Percentiles rank a stretch among this genome's conserved stretches.
phyloP scores from a whole-genome alignment of 2,329 filamentous ascomycete species.

The Sporothrix dimorphospora region DNA sequence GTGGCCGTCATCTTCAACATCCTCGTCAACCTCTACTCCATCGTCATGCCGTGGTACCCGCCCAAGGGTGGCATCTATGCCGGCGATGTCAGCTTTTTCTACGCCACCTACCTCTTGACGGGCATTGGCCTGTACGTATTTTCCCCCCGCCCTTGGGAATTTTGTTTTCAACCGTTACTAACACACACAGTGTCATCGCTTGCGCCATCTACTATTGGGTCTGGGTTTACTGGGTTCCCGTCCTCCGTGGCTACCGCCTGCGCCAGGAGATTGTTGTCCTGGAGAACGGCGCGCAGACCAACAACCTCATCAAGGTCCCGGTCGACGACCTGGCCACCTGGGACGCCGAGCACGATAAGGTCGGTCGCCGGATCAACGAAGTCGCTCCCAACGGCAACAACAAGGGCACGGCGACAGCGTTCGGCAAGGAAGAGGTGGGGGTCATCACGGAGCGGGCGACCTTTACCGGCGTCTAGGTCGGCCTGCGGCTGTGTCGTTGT shows the following conservation, averaged over 20 bases:
- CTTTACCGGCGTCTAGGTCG: not conserved
- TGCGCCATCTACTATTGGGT: slow-evolving; percentile 55
- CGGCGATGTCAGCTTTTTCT: slow-evolving; percentile 74
- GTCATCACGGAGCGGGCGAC: not conserved
- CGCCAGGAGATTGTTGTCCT: slow-evolving; percentile 53
- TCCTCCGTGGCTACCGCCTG: slow-evolving; percentile 48
- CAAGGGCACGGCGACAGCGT: not conserved
- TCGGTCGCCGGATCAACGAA: slow-evolving; percentile 31
- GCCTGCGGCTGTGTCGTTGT: not conserved
- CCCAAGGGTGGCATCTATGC: slow-evolving; percentile 61
- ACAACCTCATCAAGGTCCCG: slow-evolving; percentile 54
- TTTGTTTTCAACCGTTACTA: slow-evolving; percentile 25
- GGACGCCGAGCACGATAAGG: slow-evolving; percentile 45
- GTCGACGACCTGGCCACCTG: slow-evolving; percentile 47
- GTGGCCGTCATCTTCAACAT: slow-evolving; percentile 62
- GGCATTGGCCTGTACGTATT: slow-evolving; percentile 64
- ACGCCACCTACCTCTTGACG: slow-evolving; percentile 68
- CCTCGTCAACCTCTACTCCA: slow-evolving; percentile 61
- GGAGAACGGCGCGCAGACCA: slow-evolving; percentile 49
- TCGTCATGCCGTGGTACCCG: slow-evolving; percentile 74
- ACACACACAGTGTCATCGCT: slow-evolving; percentile 24
- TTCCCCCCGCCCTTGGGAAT: too few relatives aligned
- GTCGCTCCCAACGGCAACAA: not conserved
- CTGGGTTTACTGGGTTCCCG: slow-evolving; percentile 53
- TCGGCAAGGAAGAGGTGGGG: not conserved